These are phyloP conservation scores for Tripterygium wilfordii DNA, from an alignment of 177 flowering plant genomes.

Conservation along the genomic window DNA sequence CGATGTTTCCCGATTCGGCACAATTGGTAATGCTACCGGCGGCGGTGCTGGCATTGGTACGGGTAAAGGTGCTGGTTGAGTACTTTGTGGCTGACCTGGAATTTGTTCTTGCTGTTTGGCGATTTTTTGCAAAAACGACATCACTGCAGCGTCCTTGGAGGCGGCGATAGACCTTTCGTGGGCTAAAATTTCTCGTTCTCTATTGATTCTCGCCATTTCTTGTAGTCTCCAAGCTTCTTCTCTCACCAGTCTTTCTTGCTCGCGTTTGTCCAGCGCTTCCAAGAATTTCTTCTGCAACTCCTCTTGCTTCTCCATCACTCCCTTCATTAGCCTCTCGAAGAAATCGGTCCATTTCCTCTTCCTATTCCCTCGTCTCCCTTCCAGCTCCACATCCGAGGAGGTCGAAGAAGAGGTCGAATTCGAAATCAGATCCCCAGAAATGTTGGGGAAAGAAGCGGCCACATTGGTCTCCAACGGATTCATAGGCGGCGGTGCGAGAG, in stretches of 20 bases:
- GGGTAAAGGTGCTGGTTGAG: constrained; percentile 3
- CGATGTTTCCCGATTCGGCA: constrained; percentile 6
- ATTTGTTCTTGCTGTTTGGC: constrained; percentile 40
- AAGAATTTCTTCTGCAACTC: constrained; percentile 55
- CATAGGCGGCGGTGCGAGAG: constrained; percentile 4
- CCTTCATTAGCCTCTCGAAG: constrained; percentile 65
- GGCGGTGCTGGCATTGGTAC: constrained; percentile 3
- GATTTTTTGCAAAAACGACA: constrained; percentile 66
- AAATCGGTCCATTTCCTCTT: constrained; percentile 69
- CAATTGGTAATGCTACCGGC: not conserved
- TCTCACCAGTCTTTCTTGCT: constrained; percentile 51
- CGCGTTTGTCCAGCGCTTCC: constrained; percentile 70
- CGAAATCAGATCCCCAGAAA: constrained; percentile 16
- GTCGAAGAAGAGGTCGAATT: constrained; percentile 52
- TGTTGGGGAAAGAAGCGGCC: constrained; percentile 1
- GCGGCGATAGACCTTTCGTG: constrained; percentile 73
- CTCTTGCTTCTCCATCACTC: constrained; percentile 73
- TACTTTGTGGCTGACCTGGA: constrained; percentile 1
- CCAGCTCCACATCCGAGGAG: constrained; percentile 34
- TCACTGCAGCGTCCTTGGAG: constrained; percentile 71
- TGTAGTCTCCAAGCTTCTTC: constrained; percentile 85
- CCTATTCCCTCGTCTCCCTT: constrained; percentile 23
- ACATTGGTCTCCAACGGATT: not conserved
- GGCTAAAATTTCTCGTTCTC: constrained; percentile 67
- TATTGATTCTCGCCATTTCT: constrained; percentile 60